Base-by-base conservation (phyloP, 192 early-diverging fungal genomes). In the Coemansia sp. region DNA sequence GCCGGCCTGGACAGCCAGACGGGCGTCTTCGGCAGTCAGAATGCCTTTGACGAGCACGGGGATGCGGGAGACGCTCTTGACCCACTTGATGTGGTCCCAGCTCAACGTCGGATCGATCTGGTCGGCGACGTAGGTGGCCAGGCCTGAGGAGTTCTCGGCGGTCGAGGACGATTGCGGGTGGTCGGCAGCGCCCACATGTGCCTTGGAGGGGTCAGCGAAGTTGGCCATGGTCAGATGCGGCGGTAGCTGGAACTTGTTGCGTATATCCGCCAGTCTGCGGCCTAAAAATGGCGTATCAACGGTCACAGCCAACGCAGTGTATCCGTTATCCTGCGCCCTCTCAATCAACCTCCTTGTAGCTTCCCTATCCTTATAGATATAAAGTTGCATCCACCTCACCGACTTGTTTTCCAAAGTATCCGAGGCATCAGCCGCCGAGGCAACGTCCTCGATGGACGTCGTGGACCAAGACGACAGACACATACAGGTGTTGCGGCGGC, bases 41-140 rank as follows among this genome's bases (percentile, higher is more conserved):
- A 99, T 80, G 51, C 97, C 97, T 76, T 99, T 99, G 34, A 96
- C 82, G 2, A 95, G 65, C 24, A 98, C 85, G 4, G 93, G 93
- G 55, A 97, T 67, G 2, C 71, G 64, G 0, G 93, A 86, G 34
- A 92, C 86, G 42, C 83, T 80, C 61, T 79, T 82, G 46, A 98
- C 84, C 94, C 94, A 96, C 11, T 72, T 60, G 23, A 97, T 78
- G 57, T 69, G 64, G 25, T 91, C 69, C 94, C 94, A 98, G 62
- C 66, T 87, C 34, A 98, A 64, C 8, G 80, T 78, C 19, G 92
- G 79, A 66, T 98, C 96, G 17, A 69, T 67, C 41, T 73, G 73
- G 53, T 67, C 67, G 4, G 66, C 66, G 22, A 78, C 74, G 18
- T 78, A 78, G 9, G 74, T 39, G 0, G 74, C 74, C 38, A 78